Evolutionary conservation across 164 flowering plant genomes (phyloP).

Genomic region (Sextonia rubra): DNA sequence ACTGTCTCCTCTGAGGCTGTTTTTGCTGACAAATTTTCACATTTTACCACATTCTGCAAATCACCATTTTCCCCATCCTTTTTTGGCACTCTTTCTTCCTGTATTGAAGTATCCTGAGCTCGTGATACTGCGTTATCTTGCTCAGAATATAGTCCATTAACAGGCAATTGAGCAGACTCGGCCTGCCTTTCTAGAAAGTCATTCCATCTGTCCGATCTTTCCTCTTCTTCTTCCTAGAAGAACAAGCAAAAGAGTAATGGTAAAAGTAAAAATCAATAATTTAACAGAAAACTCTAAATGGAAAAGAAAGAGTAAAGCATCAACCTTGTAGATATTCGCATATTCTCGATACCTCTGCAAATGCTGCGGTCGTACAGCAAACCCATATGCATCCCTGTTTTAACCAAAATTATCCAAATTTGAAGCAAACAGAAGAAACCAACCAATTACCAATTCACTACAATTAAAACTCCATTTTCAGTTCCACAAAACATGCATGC

Average conservation of each 20-base stretch:
- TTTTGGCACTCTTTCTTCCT: slow-evolving; percentile 15
- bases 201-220: slow-evolving; percentile 90
- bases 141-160: slow-evolving; percentile 26
- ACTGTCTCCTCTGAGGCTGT: slow-evolving; percentile 21
- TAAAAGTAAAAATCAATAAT: not conserved
- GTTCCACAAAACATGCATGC: not conserved
- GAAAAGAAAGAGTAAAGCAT: not conserved
- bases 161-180: slow-evolving; percentile 42
- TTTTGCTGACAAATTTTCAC: slow-evolving; percentile 9
- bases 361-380: slow-evolving; percentile 91
- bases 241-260: not conserved
- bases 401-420: slow-evolving; percentile 4
- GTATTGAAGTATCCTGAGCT: slow-evolving; percentile 16
- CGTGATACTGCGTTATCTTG: slow-evolving; percentile 6
- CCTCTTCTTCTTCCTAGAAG: slow-evolving; percentile 92
- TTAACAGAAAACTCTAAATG: not conserved
- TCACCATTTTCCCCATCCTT: slow-evolving; percentile 4
- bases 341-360: slow-evolving; percentile 72
- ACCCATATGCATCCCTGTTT: slow-evolving; percentile 88
- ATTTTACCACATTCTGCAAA: slow-evolving; percentile 5
- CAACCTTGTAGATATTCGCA: slow-evolving; percentile 53
- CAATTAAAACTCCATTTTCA: not conserved
- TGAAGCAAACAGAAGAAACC: not conserved
- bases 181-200: slow-evolving; percentile 59
- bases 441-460: not conserved